Evolutionary conservation across 345 rosid genomes (phyloP).

Genomic region (Citrus hindsii): DNA sequence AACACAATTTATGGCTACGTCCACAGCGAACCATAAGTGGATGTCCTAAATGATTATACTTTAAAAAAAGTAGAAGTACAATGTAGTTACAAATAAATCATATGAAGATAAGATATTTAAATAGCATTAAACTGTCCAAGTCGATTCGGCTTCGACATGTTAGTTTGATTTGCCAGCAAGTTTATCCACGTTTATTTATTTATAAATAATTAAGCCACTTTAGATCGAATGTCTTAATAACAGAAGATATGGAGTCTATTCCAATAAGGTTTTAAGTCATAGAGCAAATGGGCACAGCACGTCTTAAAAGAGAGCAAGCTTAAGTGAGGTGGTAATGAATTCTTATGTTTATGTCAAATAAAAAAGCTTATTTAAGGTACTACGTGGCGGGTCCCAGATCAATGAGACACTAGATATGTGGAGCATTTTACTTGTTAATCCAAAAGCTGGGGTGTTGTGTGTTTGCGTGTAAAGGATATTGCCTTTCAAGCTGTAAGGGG

Average conservation of each 20-base stretch:
- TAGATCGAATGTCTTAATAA: background rate
- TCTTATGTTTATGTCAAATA: too few relatives aligned
- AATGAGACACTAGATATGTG: slow-evolving; percentile 15
- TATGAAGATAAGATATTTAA: too few relatives aligned
- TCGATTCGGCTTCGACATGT: background rate
- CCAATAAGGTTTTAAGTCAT: background rate
- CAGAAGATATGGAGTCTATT: background rate
- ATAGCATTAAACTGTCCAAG: background rate
- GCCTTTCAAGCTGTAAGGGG: slow-evolving; percentile 24
- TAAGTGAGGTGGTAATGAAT: background rate
- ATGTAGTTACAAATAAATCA: background rate
- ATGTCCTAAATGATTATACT: background rate
- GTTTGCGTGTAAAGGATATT: slow-evolving; percentile 8
- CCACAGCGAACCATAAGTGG: background rate
- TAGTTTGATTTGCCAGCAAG: background rate
- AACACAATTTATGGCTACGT: too few relatives aligned
- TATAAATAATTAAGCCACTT: background rate
- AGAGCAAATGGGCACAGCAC: background rate
- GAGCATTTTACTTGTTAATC: slow-evolving; percentile 6
- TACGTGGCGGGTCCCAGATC: slow-evolving; percentile 18
- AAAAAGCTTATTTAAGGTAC: background rate
- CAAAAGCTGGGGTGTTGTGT: background rate
- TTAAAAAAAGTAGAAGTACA: too few relatives aligned
- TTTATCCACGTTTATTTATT: background rate
- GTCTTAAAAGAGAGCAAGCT: background rate